Evolutionary conservation across 352 stramenopile species (phyloP), one percentile per base, ranked within the genome.

Genomic region (Globisporangium acanthophoron): DNA sequence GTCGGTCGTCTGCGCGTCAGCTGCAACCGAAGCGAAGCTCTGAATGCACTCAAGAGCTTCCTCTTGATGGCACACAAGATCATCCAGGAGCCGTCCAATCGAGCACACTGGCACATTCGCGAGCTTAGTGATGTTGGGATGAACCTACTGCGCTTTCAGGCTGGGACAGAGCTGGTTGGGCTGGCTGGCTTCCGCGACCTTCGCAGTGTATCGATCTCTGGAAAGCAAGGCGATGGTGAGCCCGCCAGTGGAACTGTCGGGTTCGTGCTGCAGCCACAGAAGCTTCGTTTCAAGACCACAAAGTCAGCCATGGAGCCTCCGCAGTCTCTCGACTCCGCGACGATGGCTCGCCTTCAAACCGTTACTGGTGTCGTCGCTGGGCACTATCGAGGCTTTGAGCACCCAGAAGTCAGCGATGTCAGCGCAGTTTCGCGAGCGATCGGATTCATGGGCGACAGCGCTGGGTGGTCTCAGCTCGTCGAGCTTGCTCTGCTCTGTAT

Each of bases 401-500:
- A 64, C 13, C 52, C 70, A 0, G 56, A 54, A 8, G 54, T 90
- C 9, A 87, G 76, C 54, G 80, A 90, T 37, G 40, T 90, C 11
- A 73, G 66, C 18, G 70, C 76, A 3, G 70, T 88, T 4, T 72
- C 80, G 0, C 71, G 78, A 33, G 76, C 72, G 1, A 56, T 88
- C 11, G 61, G 46, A 0, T 16, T 56, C 3, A 59, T 65, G 40
- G 44, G 50, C 16, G 64, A 56, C 2, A 55, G 53, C 0, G 44
- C 54, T 13, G 59, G 52, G 0, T 88, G 77, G 78, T 58, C 56
- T 5, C 64, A 68, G 9, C 64, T 84, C 3, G 53, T 81, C 16
- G 70, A 87, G 47, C 39, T 90, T 0, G 69, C 56, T 1, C 29
- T 71, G 0, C 69, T 82, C 21, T 90, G 80, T 35, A 40, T 90